Conservation (phyloP, 2,329 filamentous ascomycete species). For the Pseudogymnoascus sp. region DNA sequence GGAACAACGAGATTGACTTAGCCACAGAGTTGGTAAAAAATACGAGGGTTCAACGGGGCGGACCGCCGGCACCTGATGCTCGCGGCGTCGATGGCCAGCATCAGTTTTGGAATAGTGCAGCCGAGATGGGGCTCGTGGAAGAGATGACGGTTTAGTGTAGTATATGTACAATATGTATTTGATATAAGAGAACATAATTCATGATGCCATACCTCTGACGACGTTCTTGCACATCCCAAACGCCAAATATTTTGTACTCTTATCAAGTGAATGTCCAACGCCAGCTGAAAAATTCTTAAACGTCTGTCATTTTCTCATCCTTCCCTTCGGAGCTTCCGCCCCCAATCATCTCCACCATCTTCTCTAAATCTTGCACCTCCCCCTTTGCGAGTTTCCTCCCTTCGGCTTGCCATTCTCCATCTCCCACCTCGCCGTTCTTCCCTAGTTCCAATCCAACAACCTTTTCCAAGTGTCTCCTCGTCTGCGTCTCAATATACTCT, state of each 20-base stretch:
- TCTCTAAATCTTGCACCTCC: conserved; percentile 53
- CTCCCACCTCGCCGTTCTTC: conserved; percentile 51
- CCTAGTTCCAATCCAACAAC: conserved; percentile 60
- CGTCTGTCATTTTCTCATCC: conserved; percentile 7
- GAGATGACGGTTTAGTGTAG: conserved; percentile 5
- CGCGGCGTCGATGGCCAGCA: conserved; percentile 23
- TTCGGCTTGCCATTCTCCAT: conserved; percentile 56
- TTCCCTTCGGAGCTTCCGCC: conserved; percentile 17
- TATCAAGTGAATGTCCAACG: background rate
- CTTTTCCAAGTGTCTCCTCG: conserved; percentile 66
- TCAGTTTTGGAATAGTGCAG: conserved; percentile 25
- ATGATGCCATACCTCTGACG: background rate
- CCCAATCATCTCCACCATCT: conserved; percentile 40
- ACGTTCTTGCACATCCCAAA: background rate
- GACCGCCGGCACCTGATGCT: conserved; percentile 15
- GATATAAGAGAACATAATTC: conserved; percentile 7
- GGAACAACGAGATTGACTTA: conserved; percentile 25
- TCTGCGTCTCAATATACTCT: conserved; percentile 77
- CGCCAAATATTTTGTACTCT: conserved; percentile 1
- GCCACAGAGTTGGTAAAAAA: conserved; percentile 27
- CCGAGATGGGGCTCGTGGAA: conserved; percentile 20
- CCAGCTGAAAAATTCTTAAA: background rate
- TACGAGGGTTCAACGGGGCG: conserved; percentile 21
- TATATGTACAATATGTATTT: conserved; percentile 3
- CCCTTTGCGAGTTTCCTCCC: conserved; percentile 42